A percentile compares a stretch with the other conserved stretches of the same genome.
These are phyloP conservation scores for Pythium oligandrum DNA, from an alignment of 352 stramenopile species.

Conservation along the genomic window DNA sequence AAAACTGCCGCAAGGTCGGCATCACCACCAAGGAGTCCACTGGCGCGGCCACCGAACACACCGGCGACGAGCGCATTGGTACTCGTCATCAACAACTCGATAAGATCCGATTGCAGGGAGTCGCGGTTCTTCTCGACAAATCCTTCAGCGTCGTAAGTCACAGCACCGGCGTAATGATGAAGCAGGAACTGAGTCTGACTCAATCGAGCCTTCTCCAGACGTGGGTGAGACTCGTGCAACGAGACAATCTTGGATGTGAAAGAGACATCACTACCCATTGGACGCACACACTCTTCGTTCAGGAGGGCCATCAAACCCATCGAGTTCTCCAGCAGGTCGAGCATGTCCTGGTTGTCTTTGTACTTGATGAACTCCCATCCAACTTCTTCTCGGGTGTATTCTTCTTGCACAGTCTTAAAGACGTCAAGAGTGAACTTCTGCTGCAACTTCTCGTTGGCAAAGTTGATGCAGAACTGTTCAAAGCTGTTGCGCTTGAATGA, in stretches of 20 bases:
- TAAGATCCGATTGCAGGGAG: slow-evolving; percentile 70
- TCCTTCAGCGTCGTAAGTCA: slow-evolving; percentile 76
- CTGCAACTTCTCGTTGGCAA: slow-evolving; percentile 94
- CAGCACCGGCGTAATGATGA: slow-evolving; percentile 74
- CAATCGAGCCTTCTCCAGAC: slow-evolving; percentile 68
- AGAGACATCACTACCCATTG: slow-evolving; percentile 81
- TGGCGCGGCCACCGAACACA: slow-evolving; percentile 54
- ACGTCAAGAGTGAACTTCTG: slow-evolving; percentile 88
- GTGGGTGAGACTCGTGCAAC: slow-evolving; percentile 73
- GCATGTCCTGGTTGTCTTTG: slow-evolving; percentile 88
- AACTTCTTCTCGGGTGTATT: slow-evolving; percentile 71
- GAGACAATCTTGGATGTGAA: slow-evolving; percentile 87
- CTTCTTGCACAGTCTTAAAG: slow-evolving; percentile 85
- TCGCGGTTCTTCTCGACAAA: slow-evolving; percentile 91
- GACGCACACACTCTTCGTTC: slow-evolving; percentile 89
- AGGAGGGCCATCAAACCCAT: slow-evolving; percentile 88
- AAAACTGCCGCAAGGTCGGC: slow-evolving; percentile 50
- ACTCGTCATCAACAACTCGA: slow-evolving; percentile 65
- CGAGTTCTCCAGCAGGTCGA: slow-evolving; percentile 86
- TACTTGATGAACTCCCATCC: slow-evolving; percentile 82
- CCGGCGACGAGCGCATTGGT: slow-evolving; percentile 68
- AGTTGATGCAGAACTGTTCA: slow-evolving; percentile 97
- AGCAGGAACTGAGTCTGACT: slow-evolving; percentile 78
- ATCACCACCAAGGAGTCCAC: slow-evolving; percentile 46
- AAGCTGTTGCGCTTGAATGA: slow-evolving; percentile 92